These are phyloP conservation scores for Dianthus caryophyllus DNA, from an alignment of 148 eudicot genomes.

Conservation along the genomic window DNA sequence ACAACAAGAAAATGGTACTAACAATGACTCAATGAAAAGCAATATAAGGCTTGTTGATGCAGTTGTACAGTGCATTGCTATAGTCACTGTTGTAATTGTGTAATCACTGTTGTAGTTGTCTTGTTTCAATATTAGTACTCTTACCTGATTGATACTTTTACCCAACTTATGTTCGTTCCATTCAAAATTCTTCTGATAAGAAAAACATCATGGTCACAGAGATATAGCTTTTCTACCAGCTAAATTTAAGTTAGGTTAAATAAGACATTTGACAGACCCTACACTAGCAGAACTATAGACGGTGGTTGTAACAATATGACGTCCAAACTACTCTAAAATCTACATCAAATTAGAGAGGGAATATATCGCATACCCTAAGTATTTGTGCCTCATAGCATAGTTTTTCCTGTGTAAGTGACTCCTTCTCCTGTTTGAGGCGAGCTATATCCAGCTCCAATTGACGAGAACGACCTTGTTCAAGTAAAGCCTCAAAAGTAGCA, in stretches of 20 bases:
- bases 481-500: conserved; percentile 65
- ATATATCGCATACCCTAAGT: conserved; percentile 56
- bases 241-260: background rate
- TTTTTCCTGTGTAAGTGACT: conserved; percentile 66
- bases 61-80: background rate
- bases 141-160: background rate
- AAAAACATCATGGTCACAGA: background rate
- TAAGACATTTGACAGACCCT: background rate
- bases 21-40: background rate
- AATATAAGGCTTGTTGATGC: background rate
- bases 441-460: conserved; percentile 73
- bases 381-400: conserved; percentile 96
- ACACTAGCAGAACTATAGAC: background rate
- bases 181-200: background rate
- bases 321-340: background rate
- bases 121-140: background rate
- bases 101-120: background rate
- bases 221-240: background rate
- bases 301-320: background rate
- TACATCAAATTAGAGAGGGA: background rate
- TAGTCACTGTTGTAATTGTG: background rate
- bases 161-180: background rate
- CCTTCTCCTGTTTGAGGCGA: conserved; percentile 80
- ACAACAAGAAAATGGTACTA: background rate
- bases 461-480: conserved; percentile 69